A percentile compares a stretch with the other conserved stretches of the same genome.
phyloP scores from a whole-genome alignment of 2,329 filamentous ascomycete genomes.

The Sphaerulina vaccinii region DNA sequence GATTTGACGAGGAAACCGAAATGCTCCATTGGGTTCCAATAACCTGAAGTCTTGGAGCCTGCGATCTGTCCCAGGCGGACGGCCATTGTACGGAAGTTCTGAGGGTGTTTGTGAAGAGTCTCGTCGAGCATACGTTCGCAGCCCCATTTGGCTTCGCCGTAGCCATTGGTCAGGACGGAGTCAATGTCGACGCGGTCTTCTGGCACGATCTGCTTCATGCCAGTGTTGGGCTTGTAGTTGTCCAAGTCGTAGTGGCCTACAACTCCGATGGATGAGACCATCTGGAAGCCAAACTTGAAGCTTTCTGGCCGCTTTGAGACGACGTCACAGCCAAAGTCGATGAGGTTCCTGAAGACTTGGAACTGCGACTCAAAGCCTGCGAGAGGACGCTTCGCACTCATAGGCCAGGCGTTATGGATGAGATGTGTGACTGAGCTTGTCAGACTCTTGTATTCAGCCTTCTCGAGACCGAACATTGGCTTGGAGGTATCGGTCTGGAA shows the following conservation, averaged over 20 bases:
- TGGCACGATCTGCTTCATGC: conserved; percentile 38
- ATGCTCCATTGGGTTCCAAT: conserved; percentile 57
- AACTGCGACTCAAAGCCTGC: conserved; percentile 54
- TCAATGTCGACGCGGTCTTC: conserved; percentile 46
- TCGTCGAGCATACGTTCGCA: conserved; percentile 53
- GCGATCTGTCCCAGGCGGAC: conserved; percentile 55
- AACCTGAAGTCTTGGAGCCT: conserved; percentile 50
- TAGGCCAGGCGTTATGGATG: conserved; percentile 56
- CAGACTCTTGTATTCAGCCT: conserved; percentile 42
- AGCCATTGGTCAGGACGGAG: conserved; percentile 48
- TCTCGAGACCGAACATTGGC: conserved; percentile 49
- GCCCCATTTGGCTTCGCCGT: conserved; percentile 53
- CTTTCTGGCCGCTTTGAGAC: conserved; percentile 22
- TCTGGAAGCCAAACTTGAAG: conserved; percentile 37
- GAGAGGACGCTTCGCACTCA: conserved; percentile 54
- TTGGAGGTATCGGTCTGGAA: conserved; percentile 51
- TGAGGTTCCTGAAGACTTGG: conserved; percentile 51
- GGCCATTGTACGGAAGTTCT: conserved; percentile 45
- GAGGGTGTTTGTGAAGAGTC: conserved; percentile 47
- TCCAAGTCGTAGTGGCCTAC: conserved; percentile 39
- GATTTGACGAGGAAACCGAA: conserved; percentile 53
- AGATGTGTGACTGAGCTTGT: conserved; percentile 49
- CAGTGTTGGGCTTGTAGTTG: conserved; percentile 12
- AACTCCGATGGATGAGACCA: conserved; percentile 45
- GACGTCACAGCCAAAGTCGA: conserved; percentile 45